These are phyloP conservation scores for Chloris gayana DNA, from an alignment of 176 grass and related monocot species.

Conservation along the genomic window DNA sequence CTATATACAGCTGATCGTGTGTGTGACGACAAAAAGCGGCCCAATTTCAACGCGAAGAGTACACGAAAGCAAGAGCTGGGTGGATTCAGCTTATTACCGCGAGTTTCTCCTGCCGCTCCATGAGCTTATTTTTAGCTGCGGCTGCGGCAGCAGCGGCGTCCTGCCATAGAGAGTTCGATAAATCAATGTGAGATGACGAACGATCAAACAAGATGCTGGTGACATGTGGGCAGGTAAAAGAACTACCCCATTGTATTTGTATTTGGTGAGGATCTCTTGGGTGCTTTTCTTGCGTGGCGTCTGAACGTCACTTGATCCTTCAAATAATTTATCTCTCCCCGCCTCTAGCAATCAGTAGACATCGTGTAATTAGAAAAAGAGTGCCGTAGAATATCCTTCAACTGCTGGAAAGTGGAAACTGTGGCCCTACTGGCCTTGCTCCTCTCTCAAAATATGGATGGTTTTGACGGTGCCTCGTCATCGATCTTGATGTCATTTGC, in stretches of 20 bases:
- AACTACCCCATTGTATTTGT: constrained; percentile 73
- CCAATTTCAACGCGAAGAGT: not conserved
- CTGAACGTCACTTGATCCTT: constrained; percentile 54
- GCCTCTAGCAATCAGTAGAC: constrained; percentile 38
- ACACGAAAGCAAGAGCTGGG: not conserved
- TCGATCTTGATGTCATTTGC: constrained; percentile 80
- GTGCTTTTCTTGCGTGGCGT: constrained; percentile 78
- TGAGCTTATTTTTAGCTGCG: constrained; percentile 80
- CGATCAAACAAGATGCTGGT: not conserved
- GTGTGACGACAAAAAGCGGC: not conserved
- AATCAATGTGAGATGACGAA: not conserved
- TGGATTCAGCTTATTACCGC: constrained; percentile 44
- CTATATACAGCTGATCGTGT: not conserved
- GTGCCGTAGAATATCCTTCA: not conserved
- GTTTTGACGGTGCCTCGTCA: constrained; percentile 35
- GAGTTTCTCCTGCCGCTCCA: constrained; percentile 86
- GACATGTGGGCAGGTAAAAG: constrained; percentile 1
- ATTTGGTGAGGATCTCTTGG: constrained; percentile 93
- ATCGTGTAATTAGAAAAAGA: not conserved
- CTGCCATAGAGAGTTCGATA: constrained; percentile 30
- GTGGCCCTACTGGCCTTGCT: constrained; percentile 47
- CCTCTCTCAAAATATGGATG: constrained; percentile 39
- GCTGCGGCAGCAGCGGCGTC: constrained; percentile 87
- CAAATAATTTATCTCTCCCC: constrained; percentile 61
- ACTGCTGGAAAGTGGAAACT: not conserved